Percentiles rank a stretch among this genome's conserved stretches.
phyloP scores from a whole-genome alignment of 2,329 filamentous ascomycete species.

The Lasiodiplodia gonubiensis region DNA sequence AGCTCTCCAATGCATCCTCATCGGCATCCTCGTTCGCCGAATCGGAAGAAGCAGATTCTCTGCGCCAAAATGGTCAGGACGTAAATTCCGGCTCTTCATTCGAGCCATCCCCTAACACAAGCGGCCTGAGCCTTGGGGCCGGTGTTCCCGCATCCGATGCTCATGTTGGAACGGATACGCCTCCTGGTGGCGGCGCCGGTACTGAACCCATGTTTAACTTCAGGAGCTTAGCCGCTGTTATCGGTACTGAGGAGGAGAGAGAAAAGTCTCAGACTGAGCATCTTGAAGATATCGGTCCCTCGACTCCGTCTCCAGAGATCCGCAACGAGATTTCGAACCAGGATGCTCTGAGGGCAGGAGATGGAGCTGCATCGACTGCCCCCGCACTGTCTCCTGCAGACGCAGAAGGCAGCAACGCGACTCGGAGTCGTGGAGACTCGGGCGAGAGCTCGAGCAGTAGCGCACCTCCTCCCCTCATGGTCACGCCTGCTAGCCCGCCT shows the following conservation, averaged over 20 bases:
- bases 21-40: conserved; percentile 72
- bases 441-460: conserved; percentile 24
- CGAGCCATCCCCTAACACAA: conserved; percentile 60
- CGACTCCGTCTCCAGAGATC: background rate
- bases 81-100: conserved; percentile 50
- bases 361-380: background rate
- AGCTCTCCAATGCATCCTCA: conserved; percentile 87
- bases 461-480: conserved; percentile 8
- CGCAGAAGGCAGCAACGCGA: background rate
- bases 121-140: conserved; percentile 48
- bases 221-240: conserved; percentile 81
- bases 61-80: conserved; percentile 33
- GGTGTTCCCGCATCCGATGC: conserved; percentile 57
- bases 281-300: conserved; percentile 21
- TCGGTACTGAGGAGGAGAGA: conserved; percentile 45
- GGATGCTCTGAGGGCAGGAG: background rate
- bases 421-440: conserved; percentile 16
- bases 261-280: conserved; percentile 22
- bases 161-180: conserved; percentile 53
- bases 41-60: conserved; percentile 36
- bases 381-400: background rate
- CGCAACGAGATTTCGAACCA: background rate
- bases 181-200: conserved; percentile 58
- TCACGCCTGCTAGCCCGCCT: conserved; percentile 13
- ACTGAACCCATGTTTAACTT: conserved; percentile 91